phyloP scores from a whole-genome alignment of 1,284 basidiomycete species.

The Agaricales sp. region DNA sequence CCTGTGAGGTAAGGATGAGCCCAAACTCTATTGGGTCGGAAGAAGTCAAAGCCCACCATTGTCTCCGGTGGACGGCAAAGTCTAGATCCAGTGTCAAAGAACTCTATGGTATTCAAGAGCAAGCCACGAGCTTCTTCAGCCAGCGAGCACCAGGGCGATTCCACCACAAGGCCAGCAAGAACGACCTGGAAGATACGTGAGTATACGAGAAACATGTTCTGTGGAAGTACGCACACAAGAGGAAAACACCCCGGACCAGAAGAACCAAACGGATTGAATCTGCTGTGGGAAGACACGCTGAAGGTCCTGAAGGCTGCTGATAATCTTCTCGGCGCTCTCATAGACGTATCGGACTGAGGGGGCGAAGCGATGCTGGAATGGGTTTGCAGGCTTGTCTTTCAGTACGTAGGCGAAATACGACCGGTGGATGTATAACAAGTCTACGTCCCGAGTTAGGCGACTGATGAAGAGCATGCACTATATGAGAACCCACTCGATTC shows the following conservation, averaged over 20 bases:
- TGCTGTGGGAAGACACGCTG: conserved; percentile 26
- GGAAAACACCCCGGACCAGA: conserved; percentile 42
- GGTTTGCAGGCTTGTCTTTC: conserved; percentile 27
- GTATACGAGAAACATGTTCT: background rate
- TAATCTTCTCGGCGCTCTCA: conserved; percentile 31
- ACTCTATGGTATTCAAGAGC: conserved; percentile 25
- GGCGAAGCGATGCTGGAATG: conserved; percentile 32
- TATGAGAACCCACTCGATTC: conserved; percentile 31
- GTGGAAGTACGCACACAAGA: conserved; percentile 28
- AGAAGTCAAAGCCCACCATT: conserved; percentile 19
- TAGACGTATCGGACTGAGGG: conserved; percentile 36
- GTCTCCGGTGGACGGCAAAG: conserved; percentile 28
- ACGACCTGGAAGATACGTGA: conserved; percentile 24
- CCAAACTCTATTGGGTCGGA: background rate
- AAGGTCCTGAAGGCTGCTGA: conserved; percentile 27
- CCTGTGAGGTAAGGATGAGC: conserved; percentile 4
- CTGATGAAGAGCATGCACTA: background rate
- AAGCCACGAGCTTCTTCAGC: conserved; percentile 27
- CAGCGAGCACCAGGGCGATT: conserved; percentile 33
- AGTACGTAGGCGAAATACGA: conserved; percentile 40
- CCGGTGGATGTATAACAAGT: conserved; percentile 40
- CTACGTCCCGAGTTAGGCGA: conserved; percentile 17
- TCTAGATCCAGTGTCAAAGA: conserved; percentile 32
- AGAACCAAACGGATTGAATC: conserved; percentile 31
- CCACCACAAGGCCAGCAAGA: conserved; percentile 34